A percentile compares a stretch with the other conserved stretches of the same genome.
phyloP scores from a whole-genome alignment of 352 stramenopile genomes.

The Saprolegnia diclina region DNA sequence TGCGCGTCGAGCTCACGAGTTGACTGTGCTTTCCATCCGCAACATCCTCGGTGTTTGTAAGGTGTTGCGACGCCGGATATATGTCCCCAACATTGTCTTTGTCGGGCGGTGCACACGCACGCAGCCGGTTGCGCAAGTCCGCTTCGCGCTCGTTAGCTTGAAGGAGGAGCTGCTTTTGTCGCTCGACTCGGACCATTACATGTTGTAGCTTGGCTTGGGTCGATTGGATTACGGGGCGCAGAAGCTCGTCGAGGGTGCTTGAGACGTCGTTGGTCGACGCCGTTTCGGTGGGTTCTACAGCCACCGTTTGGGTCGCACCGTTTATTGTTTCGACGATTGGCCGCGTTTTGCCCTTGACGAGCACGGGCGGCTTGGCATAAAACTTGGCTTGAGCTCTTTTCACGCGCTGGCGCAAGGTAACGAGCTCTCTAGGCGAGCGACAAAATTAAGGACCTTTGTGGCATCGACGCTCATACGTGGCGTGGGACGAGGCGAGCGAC shows the following conservation, averaged over 20 bases:
- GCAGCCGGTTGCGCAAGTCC: conserved; percentile 5
- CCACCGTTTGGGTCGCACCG: conserved; percentile 21
- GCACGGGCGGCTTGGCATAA: background rate
- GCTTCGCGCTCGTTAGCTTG: conserved; percentile 22
- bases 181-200: conserved; percentile 19
- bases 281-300: background rate
- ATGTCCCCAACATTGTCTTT: no score
- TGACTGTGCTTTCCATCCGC: no score
- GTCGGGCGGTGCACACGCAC: no score
- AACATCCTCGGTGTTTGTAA: no score
- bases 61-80: no score
- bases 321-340: background rate
- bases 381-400: background rate
- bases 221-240: conserved; percentile 1
- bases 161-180: conserved; percentile 11
- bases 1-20: no score
- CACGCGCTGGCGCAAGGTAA: background rate
- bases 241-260: background rate
- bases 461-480: no score
- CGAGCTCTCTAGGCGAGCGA: background rate
- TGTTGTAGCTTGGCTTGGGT: conserved; percentile 11
- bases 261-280: background rate
- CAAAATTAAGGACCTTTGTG: background rate
- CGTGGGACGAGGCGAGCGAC: background rate
- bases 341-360: background rate